phyloP scores from a whole-genome alignment of 2,329 filamentous ascomycete genomes.

The Orbilia ellipsospora region DNA sequence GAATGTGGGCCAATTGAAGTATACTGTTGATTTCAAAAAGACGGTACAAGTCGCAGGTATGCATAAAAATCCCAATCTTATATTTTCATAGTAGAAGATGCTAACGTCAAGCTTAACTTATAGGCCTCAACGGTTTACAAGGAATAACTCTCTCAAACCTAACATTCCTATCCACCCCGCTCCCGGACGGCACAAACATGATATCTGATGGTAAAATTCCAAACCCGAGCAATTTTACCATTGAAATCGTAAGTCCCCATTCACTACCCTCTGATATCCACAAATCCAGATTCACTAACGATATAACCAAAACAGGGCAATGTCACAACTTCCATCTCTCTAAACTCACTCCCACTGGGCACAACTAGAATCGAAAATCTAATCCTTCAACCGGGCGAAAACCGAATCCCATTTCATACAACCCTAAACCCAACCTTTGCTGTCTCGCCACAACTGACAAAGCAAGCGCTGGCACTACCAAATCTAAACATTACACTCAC shows the following conservation, averaged over 20 bases:
- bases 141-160: slow-evolving; percentile 68
- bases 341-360: neutral
- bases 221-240: slow-evolving; percentile 72
- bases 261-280: slow-evolving; percentile 15
- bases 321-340: neutral
- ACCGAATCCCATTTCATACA: neutral
- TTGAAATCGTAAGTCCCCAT: slow-evolving; percentile 69
- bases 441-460: neutral
- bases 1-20: slow-evolving; percentile 63
- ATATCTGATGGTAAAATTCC: slow-evolving; percentile 70
- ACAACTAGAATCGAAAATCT: neutral
- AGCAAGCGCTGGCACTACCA: neutral
- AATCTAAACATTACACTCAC: slow-evolving; percentile 25
- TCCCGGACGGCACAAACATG: slow-evolving; percentile 70
- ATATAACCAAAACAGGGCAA: neutral
- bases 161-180: slow-evolving; percentile 64
- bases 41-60: slow-evolving; percentile 66
- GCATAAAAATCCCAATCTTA: slow-evolving; percentile 60
- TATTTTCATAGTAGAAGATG: neutral
- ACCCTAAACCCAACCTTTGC: neutral
- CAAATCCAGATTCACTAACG: neutral
- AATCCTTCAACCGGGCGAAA: neutral
- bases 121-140: slow-evolving; percentile 61
- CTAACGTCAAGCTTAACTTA: neutral
- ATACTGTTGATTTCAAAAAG: slow-evolving; percentile 69